Evolutionary conservation across 2,329 filamentous ascomycete species (phyloP).

Genomic region (Aureobasidium sp.): DNA sequence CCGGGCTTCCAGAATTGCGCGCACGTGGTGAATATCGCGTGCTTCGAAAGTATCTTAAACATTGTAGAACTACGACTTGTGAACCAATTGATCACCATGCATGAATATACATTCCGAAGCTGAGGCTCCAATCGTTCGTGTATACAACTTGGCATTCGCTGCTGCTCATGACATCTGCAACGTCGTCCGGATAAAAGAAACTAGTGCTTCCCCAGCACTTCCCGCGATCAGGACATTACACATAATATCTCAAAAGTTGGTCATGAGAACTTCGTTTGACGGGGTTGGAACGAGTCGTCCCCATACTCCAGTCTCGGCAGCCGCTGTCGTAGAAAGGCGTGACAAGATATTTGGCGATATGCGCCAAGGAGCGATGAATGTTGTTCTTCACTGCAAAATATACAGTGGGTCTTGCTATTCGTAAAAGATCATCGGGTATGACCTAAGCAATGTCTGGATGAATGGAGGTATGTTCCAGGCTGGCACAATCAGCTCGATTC

Average conservation of each 20-base stretch:
- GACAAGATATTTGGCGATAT: neutral
- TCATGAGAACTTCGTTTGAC: neutral
- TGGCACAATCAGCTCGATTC: neutral
- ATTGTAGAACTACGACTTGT: neutral
- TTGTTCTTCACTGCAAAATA: neutral
- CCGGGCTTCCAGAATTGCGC: neutral
- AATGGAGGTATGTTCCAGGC: neutral
- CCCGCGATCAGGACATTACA: conserved; percentile 11
- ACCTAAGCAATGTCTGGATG: neutral
- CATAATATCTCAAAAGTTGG: conserved; percentile 5
- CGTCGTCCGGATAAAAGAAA: conserved; percentile 11
- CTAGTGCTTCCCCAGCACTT: conserved; percentile 9
- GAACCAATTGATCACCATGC: neutral
- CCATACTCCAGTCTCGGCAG: conserved; percentile 11
- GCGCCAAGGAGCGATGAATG: neutral
- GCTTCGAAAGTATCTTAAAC: neutral
- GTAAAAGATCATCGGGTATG: neutral
- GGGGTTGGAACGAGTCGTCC: neutral
- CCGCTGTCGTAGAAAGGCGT: neutral
- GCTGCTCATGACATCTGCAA: conserved; percentile 3
- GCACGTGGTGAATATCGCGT: neutral
- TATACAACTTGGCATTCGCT: neutral
- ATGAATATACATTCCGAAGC: neutral
- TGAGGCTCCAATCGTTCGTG: neutral
- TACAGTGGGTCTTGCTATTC: neutral